phyloP scores from a whole-genome alignment of 1,139 yeast species.

The Saccharomycopsis hybrid region DNA sequence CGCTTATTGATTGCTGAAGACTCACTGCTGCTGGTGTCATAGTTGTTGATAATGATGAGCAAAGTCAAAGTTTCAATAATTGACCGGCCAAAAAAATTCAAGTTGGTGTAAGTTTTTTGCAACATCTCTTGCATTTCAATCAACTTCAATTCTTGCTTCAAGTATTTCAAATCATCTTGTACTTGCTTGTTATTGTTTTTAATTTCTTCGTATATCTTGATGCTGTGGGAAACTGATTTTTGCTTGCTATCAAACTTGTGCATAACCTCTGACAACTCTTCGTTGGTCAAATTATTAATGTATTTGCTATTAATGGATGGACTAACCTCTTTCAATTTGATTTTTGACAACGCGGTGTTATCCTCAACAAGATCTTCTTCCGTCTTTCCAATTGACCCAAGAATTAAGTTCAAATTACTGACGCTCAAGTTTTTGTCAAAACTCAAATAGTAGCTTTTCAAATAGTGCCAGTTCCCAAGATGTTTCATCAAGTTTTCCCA shows the following conservation, averaged over 20 bases:
- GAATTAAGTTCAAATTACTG: conserved; percentile 17
- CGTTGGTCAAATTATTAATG: conserved; percentile 4
- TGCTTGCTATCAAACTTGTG: conserved; percentile 16
- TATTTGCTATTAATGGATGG: background rate
- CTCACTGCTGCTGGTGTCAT: conserved; percentile 26
- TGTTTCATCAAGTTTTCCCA: conserved; percentile 22
- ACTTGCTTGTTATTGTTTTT: conserved; percentile 22
- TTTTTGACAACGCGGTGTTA: background rate
- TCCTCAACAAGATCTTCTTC: conserved; percentile 6
- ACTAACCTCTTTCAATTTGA: background rate
- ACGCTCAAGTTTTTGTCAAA: conserved; percentile 23
- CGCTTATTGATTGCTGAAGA: conserved; percentile 32
- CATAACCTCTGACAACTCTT: conserved; percentile 5
- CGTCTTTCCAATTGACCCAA: conserved; percentile 14
- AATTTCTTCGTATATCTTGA: conserved; percentile 14
- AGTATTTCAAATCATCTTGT: conserved; percentile 27
- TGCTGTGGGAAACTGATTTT: conserved; percentile 2
- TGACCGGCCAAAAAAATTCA: conserved; percentile 48
- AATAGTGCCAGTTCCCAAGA: conserved; percentile 25
- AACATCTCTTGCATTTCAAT: conserved; percentile 47
- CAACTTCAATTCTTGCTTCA: conserved; percentile 47
- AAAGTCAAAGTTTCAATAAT: conserved; percentile 48
- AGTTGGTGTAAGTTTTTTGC: conserved; percentile 39
- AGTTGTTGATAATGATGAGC: conserved; percentile 38
- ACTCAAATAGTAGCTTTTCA: conserved; percentile 23